Percentiles rank a stretch among this genome's conserved stretches.
These are phyloP conservation scores for Chamaecrista fasciculata DNA, from an alignment of 306 rosid genomes.

Conservation along the genomic window DNA sequence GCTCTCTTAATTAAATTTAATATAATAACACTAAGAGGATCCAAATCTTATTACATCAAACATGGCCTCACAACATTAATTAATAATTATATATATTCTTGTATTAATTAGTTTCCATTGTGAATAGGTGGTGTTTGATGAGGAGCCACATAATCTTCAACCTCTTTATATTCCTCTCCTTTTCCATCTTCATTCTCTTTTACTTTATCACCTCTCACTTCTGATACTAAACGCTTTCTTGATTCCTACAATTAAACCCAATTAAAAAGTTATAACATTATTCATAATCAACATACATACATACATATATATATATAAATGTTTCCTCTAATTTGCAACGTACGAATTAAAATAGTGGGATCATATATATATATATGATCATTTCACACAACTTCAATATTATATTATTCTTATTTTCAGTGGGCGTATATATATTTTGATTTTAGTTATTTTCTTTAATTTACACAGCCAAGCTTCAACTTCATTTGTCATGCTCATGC, in stretches of 20 bases:
- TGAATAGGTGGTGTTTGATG: conserved; percentile 37
- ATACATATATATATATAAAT: neutral
- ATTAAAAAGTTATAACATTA: neutral
- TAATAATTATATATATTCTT: too few species aligned
- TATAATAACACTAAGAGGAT: neutral
- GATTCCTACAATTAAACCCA: conserved; percentile 19
- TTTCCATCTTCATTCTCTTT: neutral
- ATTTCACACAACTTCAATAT: too few species aligned
- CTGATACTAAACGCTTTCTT: conserved; percentile 16
- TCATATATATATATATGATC: neutral
- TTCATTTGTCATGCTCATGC: too few species aligned
- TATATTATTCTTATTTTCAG: too few species aligned
- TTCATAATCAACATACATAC: neutral
- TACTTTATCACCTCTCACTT: neutral
- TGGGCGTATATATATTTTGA: too few species aligned
- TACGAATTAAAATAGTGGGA: too few species aligned
- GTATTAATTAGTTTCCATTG: neutral
- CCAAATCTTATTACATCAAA: neutral
- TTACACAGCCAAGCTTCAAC: too few species aligned
- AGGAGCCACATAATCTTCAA: conserved; percentile 34
- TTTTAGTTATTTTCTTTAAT: too few species aligned
- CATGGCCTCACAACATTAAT: neutral
- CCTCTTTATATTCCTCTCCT: neutral
- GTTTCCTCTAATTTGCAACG: too few species aligned
- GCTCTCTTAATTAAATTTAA: too few species aligned